These are phyloP conservation scores for Hysterium pulicare DNA, from an alignment of 2,329 filamentous ascomycete species.

Conservation along the genomic window DNA sequence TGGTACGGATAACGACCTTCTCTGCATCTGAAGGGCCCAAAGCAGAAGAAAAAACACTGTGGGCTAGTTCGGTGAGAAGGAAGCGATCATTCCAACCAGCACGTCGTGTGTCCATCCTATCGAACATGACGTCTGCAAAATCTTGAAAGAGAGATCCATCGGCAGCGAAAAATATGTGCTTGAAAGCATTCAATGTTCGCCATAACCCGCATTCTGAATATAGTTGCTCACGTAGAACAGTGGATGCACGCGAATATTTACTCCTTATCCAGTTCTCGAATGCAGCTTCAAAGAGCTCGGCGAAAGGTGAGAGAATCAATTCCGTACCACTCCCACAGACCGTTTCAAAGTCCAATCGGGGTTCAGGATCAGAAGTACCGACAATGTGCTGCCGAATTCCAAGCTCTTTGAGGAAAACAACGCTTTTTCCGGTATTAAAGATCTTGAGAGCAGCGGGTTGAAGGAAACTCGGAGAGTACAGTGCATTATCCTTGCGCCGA, in stretches of 20 bases:
- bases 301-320: constrained; percentile 61
- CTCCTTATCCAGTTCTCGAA: constrained; percentile 75
- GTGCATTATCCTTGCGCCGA: constrained; percentile 53
- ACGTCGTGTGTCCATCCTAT: constrained; percentile 63
- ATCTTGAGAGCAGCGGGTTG: constrained; percentile 67
- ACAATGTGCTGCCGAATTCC: constrained; percentile 47
- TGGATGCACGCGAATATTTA: constrained; percentile 68
- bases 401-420: constrained; percentile 75
- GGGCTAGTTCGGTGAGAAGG: constrained; percentile 71
- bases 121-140: constrained; percentile 69
- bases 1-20: constrained; percentile 58
- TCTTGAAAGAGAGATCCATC: constrained; percentile 66
- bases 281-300: constrained; percentile 67
- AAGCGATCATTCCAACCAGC: constrained; percentile 76
- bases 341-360: constrained; percentile 53
- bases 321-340: constrained; percentile 49
- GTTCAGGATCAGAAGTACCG: constrained; percentile 14
- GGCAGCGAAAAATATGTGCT: constrained; percentile 71
- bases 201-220: constrained; percentile 67
- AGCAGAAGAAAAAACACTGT: constrained; percentile 62
- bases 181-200: constrained; percentile 62
- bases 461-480: constrained; percentile 74
- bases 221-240: constrained; percentile 62
- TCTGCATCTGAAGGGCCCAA: constrained; percentile 54
- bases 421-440: constrained; percentile 84